Base-by-base conservation (phyloP, 2,329 filamentous ascomycete genomes). In the Alternaria sp. region DNA sequence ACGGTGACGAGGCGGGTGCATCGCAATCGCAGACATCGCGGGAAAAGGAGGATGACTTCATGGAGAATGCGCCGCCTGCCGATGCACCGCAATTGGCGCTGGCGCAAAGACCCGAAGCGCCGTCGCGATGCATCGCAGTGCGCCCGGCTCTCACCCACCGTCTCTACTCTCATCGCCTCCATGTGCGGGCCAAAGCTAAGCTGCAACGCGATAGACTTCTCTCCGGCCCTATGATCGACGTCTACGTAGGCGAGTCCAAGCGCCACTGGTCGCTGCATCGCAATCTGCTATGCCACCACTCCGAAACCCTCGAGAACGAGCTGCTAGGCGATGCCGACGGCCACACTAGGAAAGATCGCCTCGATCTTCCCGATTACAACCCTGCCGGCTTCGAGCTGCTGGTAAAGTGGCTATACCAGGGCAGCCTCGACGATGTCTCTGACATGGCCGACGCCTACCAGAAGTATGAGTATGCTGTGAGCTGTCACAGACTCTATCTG, bases 321-420 rank as follows among this genome's bases (percentile, higher is more conserved):
- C 76, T 82, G 15, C 72, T 79, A 40, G 77, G 81, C 36, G 73
- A 80, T 36, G 77, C 74, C 40, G 74, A 80, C 57, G 58, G 53
- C 45, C 74, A 28, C 45, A 73, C 73, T 47, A 76, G 78, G 53
- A 72, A 77, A 25, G 78, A 81, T 40, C 81, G 73, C 57, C 74
- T 86, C 26, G 83, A 86, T 43, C 76, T 87, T 19, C 79, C 78
- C 17, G 81, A 86, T 12, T 79, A 85, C 71, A 84, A 86, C 58
- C 83, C 85, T 4, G 74, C 76, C 8, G 85, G 85, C 23, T 87
- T 86, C 67, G 84, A 86, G 71, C 73, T 86, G 62, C 79, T 87
- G 15, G 84, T 86, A 6, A 86, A 86, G 74, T 87, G 84, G 85
- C 79, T 87, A 9, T 87, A 87, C 59, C 85, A 86, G 71, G 85